phyloP scores from a whole-genome alignment of 495 filamentous ascomycete genomes.

The Rusavskia elegans region DNA sequence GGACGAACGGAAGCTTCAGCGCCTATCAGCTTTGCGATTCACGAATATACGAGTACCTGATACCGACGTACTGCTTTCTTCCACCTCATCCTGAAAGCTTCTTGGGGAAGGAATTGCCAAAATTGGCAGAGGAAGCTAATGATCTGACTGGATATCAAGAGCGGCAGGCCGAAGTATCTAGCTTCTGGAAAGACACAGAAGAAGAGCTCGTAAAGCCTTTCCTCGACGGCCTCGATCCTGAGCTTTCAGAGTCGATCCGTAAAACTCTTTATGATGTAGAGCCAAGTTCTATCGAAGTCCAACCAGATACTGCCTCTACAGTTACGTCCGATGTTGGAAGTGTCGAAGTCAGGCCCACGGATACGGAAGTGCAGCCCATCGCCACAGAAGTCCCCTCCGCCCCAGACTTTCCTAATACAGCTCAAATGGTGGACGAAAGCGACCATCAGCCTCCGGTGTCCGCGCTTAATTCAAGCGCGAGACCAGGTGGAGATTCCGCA shows the following conservation, averaged over 20 bases:
- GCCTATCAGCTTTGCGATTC: slow-evolving; percentile 88
- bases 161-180: slow-evolving; percentile 59
- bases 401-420: too few species aligned
- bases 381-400: too few species aligned
- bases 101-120: slow-evolving; percentile 60
- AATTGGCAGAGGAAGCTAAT: slow-evolving; percentile 53
- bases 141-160: slow-evolving; percentile 47
- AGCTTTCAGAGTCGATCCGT: slow-evolving; percentile 23
- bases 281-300: neutral
- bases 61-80: slow-evolving; percentile 78
- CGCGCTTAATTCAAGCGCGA: neutral
- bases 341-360: neutral
- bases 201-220: slow-evolving; percentile 62
- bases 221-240: slow-evolving; percentile 34
- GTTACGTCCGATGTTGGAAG: neutral
- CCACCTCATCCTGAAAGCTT: slow-evolving; percentile 81
- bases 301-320: neutral
- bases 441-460: too few species aligned
- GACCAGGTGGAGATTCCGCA: neutral
- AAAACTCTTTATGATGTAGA: slow-evolving; percentile 21
- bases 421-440: too few species aligned
- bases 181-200: slow-evolving; percentile 69
- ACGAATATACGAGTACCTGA: slow-evolving; percentile 88
- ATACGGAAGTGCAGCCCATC: neutral
- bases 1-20: slow-evolving; percentile 73